These are phyloP conservation scores for Trypanosoma conorhini DNA, from an alignment of 208 protist species.

Conservation along the genomic window DNA sequence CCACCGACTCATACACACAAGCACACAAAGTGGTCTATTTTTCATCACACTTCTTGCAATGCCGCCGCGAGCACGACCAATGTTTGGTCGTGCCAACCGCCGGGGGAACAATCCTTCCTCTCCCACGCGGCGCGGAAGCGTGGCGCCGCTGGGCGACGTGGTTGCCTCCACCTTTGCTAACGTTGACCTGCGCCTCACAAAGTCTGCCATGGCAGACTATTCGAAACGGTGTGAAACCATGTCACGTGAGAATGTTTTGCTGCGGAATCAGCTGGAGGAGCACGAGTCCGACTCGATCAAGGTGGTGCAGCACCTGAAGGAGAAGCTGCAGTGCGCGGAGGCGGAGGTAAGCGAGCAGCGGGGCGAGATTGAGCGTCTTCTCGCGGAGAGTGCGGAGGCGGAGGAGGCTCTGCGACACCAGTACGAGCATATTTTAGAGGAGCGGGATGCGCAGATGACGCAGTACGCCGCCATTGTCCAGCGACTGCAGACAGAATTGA, in stretches of 20 bases:
- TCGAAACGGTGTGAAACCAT: conserved; percentile 35
- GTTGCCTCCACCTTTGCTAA: conserved; percentile 62
- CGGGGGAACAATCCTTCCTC: conserved; percentile 8
- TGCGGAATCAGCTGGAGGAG: conserved; percentile 46
- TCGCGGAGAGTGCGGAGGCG: conserved; percentile 26
- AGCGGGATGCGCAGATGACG: conserved; percentile 63
- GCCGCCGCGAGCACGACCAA: not conserved
- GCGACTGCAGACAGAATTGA: conserved; percentile 66
- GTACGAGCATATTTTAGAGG: conserved; percentile 55
- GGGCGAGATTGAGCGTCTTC: conserved; percentile 40
- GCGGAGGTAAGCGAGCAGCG: conserved; percentile 34
- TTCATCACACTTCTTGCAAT: not conserved
- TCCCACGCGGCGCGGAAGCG: not conserved
- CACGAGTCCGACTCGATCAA: conserved; percentile 59
- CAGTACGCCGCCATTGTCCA: conserved; percentile 48
- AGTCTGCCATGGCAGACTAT: conserved; percentile 50
- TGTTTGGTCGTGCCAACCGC: conserved; percentile 4
- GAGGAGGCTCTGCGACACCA: conserved; percentile 37
- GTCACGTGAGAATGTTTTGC: conserved; percentile 48
- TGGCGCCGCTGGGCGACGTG: conserved; percentile 29
- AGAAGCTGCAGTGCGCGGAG: conserved; percentile 42
- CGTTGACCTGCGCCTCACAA: conserved; percentile 47
- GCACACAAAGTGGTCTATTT: not conserved
- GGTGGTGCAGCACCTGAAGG: conserved; percentile 51
- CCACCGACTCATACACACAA: not conserved